Percentiles rank a stretch among this genome's conserved stretches.
phyloP scores from a whole-genome alignment of 768 basidiomycete genomes.

The Hydnomerulius pinastri region DNA sequence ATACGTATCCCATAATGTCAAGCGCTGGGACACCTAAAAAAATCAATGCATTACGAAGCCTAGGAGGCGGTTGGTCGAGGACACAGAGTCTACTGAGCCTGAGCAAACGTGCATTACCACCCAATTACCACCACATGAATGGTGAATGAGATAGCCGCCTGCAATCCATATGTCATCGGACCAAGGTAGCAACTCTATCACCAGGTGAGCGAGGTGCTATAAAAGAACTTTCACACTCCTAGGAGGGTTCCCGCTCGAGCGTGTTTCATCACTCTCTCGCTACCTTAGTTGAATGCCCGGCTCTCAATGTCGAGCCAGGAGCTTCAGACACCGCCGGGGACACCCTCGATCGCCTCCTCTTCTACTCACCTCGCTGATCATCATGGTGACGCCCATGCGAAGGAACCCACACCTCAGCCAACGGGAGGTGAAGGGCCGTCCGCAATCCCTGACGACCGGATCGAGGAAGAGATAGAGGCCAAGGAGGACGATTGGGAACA shows the following conservation, averaged over 20 bases:
- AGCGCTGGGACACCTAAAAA: too few relatives aligned
- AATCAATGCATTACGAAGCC: too few relatives aligned
- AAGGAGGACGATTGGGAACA: slow-evolving; percentile 59
- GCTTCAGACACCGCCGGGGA: not conserved
- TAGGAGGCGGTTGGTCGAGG: too few relatives aligned
- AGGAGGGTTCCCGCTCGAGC: not conserved
- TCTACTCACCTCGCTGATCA: slow-evolving; percentile 12
- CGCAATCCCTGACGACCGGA: slow-evolving; percentile 45
- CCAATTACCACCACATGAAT: too few relatives aligned
- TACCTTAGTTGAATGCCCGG: not conserved
- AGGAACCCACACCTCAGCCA: not conserved
- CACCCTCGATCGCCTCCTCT: slow-evolving; percentile 19
- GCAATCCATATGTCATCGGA: too few relatives aligned
- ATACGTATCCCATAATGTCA: too few relatives aligned
- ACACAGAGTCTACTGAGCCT: too few relatives aligned
- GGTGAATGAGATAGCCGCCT: too few relatives aligned
- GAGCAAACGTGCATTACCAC: too few relatives aligned
- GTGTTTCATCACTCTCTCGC: not conserved
- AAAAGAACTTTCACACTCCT: not conserved
- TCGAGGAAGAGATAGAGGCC: slow-evolving; percentile 37
- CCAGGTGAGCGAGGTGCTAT: not conserved
- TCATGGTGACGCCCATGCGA: not conserved
- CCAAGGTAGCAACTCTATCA: slow-evolving; percentile 1
- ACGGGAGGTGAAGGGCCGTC: slow-evolving; percentile 40
- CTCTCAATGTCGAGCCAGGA: not conserved